Percentiles rank a stretch among this genome's conserved stretches.
These are phyloP conservation scores for Euphorbia corollata DNA, from an alignment of 441 rosid genomes.

Conservation along the genomic window DNA sequence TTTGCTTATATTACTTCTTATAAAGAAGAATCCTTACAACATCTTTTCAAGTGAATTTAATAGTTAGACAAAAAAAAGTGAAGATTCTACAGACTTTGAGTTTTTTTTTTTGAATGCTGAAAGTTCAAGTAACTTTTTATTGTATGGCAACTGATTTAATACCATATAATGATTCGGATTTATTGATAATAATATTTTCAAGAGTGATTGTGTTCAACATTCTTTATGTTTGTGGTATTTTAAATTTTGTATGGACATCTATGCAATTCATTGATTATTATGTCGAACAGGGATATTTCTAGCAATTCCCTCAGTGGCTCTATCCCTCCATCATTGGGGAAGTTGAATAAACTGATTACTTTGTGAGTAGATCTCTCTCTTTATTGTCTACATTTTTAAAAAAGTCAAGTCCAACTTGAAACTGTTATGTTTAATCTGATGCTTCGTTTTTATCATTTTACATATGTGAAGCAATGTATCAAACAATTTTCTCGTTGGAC, in stretches of 20 bases:
- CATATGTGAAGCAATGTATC: constrained; percentile 63
- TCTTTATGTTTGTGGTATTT: neutral
- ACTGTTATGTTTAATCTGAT: constrained; percentile 11
- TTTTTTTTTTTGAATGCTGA: neutral
- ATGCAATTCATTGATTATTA: constrained; percentile 5
- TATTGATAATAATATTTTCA: neutral
- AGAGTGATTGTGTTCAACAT: constrained; percentile 1
- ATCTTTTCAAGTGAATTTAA: neutral
- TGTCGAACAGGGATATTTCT: constrained; percentile 59
- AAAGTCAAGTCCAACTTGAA: constrained; percentile 4
- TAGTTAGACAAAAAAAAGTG: neutral
- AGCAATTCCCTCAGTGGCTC: constrained; percentile 68
- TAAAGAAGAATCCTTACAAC: neutral
- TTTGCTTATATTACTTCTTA: neutral
- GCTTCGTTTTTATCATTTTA: constrained; percentile 19
- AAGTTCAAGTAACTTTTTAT: constrained; percentile 4
- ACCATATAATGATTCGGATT: constrained; percentile 3
- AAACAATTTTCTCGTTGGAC: constrained; percentile 76
- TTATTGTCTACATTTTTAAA: constrained; percentile 14
- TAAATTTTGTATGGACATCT: neutral
- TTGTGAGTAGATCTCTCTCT: constrained; percentile 54
- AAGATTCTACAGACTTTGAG: neutral
- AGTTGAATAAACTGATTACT: constrained; percentile 44
- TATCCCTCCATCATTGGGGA: constrained; percentile 76
- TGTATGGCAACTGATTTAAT: neutral